phyloP scores from a whole-genome alignment of 441 rosid genomes.

The Sinapis alba region DNA sequence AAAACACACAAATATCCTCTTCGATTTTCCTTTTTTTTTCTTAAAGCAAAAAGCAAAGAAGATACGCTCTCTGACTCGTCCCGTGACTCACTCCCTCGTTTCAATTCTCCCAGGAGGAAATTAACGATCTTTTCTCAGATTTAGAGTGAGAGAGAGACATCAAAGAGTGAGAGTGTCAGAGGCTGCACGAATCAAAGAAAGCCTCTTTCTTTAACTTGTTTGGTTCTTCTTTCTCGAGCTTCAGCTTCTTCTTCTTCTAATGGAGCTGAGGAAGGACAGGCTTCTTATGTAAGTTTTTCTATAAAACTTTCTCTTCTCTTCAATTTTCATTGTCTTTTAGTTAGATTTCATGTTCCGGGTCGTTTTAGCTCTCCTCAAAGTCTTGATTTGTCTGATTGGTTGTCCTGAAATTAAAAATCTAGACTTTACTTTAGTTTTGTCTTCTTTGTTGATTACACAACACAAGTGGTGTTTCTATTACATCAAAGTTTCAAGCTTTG shows the following conservation, averaged over 20 bases:
- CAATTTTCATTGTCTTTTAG: neutral
- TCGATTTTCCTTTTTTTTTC: neutral
- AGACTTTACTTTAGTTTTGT: constrained; percentile 22
- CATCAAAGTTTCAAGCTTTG: constrained; percentile 3
- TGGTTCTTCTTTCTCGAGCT: constrained; percentile 21
- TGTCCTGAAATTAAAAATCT: constrained; percentile 15
- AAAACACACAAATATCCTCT: constrained; percentile 31
- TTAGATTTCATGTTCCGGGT: constrained; percentile 26
- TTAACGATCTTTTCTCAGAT: constrained; percentile 31
- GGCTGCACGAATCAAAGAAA: constrained; percentile 13
- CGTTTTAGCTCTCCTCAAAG: neutral
- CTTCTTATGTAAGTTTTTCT: constrained; percentile 57
- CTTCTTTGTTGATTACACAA: neutral
- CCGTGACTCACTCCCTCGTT: constrained; percentile 39
- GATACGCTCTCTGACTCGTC: constrained; percentile 34
- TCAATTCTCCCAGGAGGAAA: constrained; percentile 21
- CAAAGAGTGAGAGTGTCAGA: constrained; percentile 29
- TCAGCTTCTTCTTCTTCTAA: constrained; percentile 29
- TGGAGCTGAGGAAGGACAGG: constrained; percentile 79
- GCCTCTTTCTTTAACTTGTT: neutral
- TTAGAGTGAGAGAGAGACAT: constrained; percentile 18
- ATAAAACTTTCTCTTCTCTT: neutral
- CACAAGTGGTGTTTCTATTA: neutral
- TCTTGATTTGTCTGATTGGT: neutral
- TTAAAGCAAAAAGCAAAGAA: constrained; percentile 8